Evolutionary conservation across 805 yeast genomes (phyloP), one percentile per base, ranked within the genome.

Genomic region (Pichia thaimueangensis): DNA sequence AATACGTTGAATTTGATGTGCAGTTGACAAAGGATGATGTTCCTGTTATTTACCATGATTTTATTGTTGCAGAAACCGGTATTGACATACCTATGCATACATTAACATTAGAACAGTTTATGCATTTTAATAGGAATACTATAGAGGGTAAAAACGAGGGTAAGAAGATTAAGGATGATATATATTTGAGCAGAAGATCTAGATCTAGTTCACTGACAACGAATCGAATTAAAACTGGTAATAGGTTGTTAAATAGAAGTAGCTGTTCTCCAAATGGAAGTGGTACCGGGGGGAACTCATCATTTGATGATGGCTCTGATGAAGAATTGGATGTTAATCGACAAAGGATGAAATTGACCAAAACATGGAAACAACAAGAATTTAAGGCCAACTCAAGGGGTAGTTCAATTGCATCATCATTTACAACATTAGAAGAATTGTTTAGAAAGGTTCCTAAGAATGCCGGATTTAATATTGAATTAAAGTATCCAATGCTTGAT

Each of bases 71-170:
- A 2, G 97, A 91, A 57, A 80, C 95, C 6, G 97, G 97, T 15
- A 87, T 86, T 39, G 97, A 91, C 64, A 82, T 89, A 38, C 97
- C 97, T 4, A 89, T 91, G 96, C 96, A 89, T 63, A 78, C 82
- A 23, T 67, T 91, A 56, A 89, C 97, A 0, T 69, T 80, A 20
- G 97, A 91, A 58, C 97, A 91, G 61, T 91, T 91, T 52, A 65
- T 86, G 57, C 75, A 78, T 23, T 70, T 76, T 48, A 73, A 67
- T 47, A 67, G 66, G 21, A 28, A 49, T 7, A 52, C 54, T 7
- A 45, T 48, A 28, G 47, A 39, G 15, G 48, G 47, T 16, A 45
- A 49, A 24, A 19, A 28, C 4, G 44, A 45, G 2, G 43, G 40
- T 31, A 41, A 52, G 23, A 56, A 41, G 17, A 47, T 57, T 15